Percentiles rank a stretch among this genome's conserved stretches.
These are phyloP conservation scores for Hippophae rhamnoides DNA, from an alignment of 306 rosid species.

Conservation along the genomic window DNA sequence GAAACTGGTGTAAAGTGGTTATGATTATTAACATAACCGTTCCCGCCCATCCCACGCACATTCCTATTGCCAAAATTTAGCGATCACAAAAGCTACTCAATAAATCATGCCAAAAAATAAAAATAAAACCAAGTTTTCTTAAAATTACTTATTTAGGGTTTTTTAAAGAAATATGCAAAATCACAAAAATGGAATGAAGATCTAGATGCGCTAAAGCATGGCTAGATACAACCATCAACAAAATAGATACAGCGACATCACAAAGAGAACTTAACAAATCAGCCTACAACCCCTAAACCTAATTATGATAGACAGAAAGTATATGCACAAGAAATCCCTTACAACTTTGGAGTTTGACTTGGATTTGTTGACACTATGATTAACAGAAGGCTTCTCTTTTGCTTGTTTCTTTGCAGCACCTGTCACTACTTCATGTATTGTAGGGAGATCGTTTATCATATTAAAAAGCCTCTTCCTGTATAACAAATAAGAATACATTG, in stretches of 20 bases:
- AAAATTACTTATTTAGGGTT: too few relatives aligned
- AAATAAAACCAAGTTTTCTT: too few relatives aligned
- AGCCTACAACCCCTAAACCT: background rate
- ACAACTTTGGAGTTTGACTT: slow-evolving; percentile 66
- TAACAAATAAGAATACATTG: background rate
- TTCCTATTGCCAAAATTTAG: too few relatives aligned
- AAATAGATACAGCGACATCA: background rate
- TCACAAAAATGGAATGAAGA: too few relatives aligned
- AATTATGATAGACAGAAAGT: background rate
- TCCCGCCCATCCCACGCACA: too few relatives aligned
- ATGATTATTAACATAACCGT: too few relatives aligned
- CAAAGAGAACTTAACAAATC: background rate
- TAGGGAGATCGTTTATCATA: slow-evolving; percentile 79
- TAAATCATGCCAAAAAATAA: too few relatives aligned
- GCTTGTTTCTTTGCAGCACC: slow-evolving; percentile 69
- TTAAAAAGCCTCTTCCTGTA: slow-evolving; percentile 76
- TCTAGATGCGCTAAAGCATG: too few relatives aligned
- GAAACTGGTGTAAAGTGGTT: too few relatives aligned
- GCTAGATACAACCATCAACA: too few relatives aligned
- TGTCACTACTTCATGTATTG: slow-evolving; percentile 74
- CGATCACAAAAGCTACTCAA: too few relatives aligned
- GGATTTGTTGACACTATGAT: slow-evolving; percentile 63
- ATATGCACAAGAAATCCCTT: slow-evolving; percentile 11
- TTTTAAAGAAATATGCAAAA: too few relatives aligned
- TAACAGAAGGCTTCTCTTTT: slow-evolving; percentile 73